Evolutionary conservation across 495 filamentous ascomycete genomes (phyloP).

Genomic region (Elasticomyces elasticus): DNA sequence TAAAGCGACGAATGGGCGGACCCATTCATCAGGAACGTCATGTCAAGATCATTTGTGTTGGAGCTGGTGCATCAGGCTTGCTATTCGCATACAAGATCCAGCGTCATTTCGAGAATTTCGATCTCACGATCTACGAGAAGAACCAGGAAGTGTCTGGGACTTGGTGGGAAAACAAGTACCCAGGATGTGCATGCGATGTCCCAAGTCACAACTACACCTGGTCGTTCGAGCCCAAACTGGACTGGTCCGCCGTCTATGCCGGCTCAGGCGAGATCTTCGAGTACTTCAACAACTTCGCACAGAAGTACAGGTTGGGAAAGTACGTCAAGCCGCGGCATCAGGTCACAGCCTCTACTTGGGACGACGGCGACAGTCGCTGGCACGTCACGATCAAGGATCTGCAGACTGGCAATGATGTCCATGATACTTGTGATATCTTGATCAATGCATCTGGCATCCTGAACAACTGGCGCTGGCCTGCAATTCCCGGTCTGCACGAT

Average conservation of each 20-base stretch:
- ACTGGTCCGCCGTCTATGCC: slow-evolving; percentile 31
- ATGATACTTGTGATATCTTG: slow-evolving; percentile 25
- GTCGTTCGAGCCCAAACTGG: slow-evolving; percentile 31
- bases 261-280: slow-evolving; percentile 27
- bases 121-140: slow-evolving; percentile 31
- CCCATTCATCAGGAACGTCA: slow-evolving; percentile 15
- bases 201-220: slow-evolving; percentile 28
- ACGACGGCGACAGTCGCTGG: slow-evolving; percentile 14
- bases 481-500: slow-evolving; percentile 19
- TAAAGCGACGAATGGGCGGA: slow-evolving; percentile 5
- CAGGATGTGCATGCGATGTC: slow-evolving; percentile 31
- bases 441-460: slow-evolving; percentile 31
- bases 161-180: slow-evolving; percentile 30
- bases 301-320: slow-evolving; percentile 14
- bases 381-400: slow-evolving; percentile 9
- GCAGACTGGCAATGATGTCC: not conserved
- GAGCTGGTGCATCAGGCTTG: slow-evolving; percentile 27
- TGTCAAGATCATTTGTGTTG: slow-evolving; percentile 18
- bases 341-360: slow-evolving; percentile 25
- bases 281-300: slow-evolving; percentile 26
- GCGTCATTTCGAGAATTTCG: slow-evolving; percentile 21
- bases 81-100: slow-evolving; percentile 31
- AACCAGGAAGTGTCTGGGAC: slow-evolving; percentile 29
- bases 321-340: slow-evolving; percentile 29
- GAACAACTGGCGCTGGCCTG: slow-evolving; percentile 23